These are phyloP conservation scores for Ceratocystis eucalypticola DNA, from an alignment of 2,329 filamentous ascomycete genomes.

Conservation along the genomic window DNA sequence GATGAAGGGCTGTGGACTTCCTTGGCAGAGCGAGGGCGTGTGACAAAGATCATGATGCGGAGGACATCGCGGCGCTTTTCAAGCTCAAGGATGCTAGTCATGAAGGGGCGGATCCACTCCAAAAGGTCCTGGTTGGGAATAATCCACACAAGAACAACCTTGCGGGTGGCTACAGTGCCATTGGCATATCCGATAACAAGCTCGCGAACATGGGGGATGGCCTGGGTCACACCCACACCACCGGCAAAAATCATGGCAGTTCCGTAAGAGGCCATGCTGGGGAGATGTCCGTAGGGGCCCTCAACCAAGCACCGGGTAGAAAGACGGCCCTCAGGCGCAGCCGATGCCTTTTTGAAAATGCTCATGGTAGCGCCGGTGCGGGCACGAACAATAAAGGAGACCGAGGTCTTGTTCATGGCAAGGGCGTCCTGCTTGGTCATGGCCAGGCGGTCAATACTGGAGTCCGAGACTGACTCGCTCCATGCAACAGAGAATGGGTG, in stretches of 20 bases:
- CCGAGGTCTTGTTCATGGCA: slow-evolving; percentile 46
- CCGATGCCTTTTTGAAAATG: slow-evolving; percentile 53
- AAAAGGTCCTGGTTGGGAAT: slow-evolving; percentile 68
- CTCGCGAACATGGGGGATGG: slow-evolving; percentile 60
- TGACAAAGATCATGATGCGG: slow-evolving; percentile 67
- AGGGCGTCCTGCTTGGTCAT: slow-evolving; percentile 46
- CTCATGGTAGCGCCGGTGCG: slow-evolving; percentile 60
- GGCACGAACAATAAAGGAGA: slow-evolving; percentile 61
- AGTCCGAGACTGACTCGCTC: slow-evolving; percentile 50
- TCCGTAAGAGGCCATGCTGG: slow-evolving; percentile 60
- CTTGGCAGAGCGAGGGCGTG: slow-evolving; percentile 59
- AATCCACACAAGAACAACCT: slow-evolving; percentile 63
- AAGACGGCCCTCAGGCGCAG: slow-evolving; percentile 46
- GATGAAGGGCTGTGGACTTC: slow-evolving; percentile 66
- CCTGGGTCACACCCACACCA: slow-evolving; percentile 69
- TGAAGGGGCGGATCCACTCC: slow-evolving; percentile 73
- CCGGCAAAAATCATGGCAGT: slow-evolving; percentile 68
- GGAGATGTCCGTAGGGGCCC: slow-evolving; percentile 63
- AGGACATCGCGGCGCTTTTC: slow-evolving; percentile 59
- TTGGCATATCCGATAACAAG: slow-evolving; percentile 55
- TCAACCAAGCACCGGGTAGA: slow-evolving; percentile 55
- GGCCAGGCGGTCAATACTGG: slow-evolving; percentile 41
- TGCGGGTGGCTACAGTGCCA: slow-evolving; percentile 56
- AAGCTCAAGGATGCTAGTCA: slow-evolving; percentile 67
- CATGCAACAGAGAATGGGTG: slow-evolving; percentile 71